A percentile compares a stretch with the other conserved stretches of the same genome.
Evolutionary conservation across 2,329 filamentous ascomycete genomes (phyloP).

Genomic region (Botrytis sinoallii): DNA sequence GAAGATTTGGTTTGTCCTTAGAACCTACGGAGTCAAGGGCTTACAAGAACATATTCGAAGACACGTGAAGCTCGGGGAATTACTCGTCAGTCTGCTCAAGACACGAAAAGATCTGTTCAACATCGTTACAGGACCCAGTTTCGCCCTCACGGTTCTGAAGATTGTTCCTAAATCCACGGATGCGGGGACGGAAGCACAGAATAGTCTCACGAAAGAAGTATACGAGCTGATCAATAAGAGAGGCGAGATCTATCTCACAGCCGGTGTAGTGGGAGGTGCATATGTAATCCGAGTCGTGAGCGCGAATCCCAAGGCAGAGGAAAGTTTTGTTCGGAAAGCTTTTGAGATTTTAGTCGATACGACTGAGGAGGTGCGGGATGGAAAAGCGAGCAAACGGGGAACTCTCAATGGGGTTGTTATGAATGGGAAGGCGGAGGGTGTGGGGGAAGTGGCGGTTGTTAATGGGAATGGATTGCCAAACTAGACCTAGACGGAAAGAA

Average conservation of each 20-base stretch:
- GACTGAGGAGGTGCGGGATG: constrained; percentile 34
- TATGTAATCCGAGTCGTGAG: constrained; percentile 82
- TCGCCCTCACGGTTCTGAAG: constrained; percentile 75
- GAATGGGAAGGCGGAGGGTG: constrained; percentile 23
- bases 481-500: neutral
- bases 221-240: constrained; percentile 71
- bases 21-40: constrained; percentile 75
- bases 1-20: constrained; percentile 93
- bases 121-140: constrained; percentile 70
- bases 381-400: constrained; percentile 6
- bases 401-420: constrained; percentile 8
- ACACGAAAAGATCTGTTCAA: constrained; percentile 67
- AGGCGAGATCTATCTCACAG: constrained; percentile 81
- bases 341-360: constrained; percentile 67
- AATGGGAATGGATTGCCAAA: constrained; percentile 23
- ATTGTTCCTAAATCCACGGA: constrained; percentile 47
- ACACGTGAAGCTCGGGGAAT: constrained; percentile 66
- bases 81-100: constrained; percentile 61
- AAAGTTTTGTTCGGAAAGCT: constrained; percentile 67
- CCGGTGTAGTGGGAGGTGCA: constrained; percentile 66
- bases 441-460: constrained; percentile 23
- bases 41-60: constrained; percentile 70
- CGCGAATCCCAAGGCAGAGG: constrained; percentile 65
- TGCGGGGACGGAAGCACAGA: constrained; percentile 55
- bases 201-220: constrained; percentile 68